Evolutionary conservation across 306 rosid species (phyloP), one percentile per base, ranked within the genome.

Genomic region (Gastrolobium villosum): DNA sequence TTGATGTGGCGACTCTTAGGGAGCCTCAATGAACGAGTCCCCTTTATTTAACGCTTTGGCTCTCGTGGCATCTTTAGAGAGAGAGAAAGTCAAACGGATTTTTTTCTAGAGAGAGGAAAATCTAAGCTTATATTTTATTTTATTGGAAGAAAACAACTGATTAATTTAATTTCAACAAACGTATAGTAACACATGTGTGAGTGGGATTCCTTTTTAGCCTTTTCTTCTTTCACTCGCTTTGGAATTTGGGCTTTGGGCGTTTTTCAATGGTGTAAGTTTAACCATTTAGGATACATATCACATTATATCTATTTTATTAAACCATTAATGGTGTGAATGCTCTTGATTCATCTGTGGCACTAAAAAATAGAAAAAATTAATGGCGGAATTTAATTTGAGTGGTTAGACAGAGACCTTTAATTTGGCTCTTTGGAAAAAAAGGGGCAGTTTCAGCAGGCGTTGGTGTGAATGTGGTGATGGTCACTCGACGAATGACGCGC

Each of bases 61-160:
- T 43, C 54, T 71, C 10, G 55, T 5, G 78, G 36, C 57, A 30
- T 60, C 5, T 9, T 7, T 7, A 64, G 70, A 65, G 75, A 63
- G 74, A 70, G 78, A 54, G 65, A 76, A 71, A 77, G 90, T 80
- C 88, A 84, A 77, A 70, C 56, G 70, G 48, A 48, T 53, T 55
- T 44, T 39, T 53, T 61, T 66, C 64, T 65, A 26, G 20, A 35
- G 34, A 43, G 62, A 44, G 44, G 49, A 64, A 83, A 66, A 65
- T 65, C 62, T 15, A 37, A 43, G 11, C 65, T n/a, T 8, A 34
- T 40, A 61, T 34, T 2, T 36, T 11, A 10, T 49, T n/a, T 14
- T 35, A 5, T 40, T n/a, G 1, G 7, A 11, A 7, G 2, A 15
- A n/a, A 46, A 67, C 8, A 69, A 46, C n/a, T 37, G 5, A 20